phyloP scores from a whole-genome alignment of 306 rosid genomes.

The Trifolium dubium region DNA sequence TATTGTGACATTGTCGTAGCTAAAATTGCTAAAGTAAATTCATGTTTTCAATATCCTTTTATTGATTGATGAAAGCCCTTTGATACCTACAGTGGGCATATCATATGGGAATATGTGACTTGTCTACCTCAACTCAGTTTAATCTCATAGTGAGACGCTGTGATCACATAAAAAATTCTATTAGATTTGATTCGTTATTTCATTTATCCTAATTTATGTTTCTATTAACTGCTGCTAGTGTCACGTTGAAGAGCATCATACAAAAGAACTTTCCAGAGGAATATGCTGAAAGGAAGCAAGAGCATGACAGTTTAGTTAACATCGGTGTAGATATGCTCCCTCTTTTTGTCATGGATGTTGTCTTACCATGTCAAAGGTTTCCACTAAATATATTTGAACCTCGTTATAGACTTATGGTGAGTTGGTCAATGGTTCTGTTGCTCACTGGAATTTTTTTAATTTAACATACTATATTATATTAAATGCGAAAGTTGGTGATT shows the following conservation, averaged over 20 bases:
- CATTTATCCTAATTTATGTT: conserved; percentile 8
- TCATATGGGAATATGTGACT: not conserved
- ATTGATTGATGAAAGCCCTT: conserved; percentile 12
- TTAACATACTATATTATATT: conserved; percentile 21
- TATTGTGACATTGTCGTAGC: conserved; percentile 18
- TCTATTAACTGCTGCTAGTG: conserved; percentile 63
- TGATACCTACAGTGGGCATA: conserved; percentile 27
- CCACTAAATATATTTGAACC: conserved; percentile 97
- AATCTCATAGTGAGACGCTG: conserved; percentile 21
- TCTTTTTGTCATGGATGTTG: conserved; percentile 99
- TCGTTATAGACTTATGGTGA: conserved; percentile 98
- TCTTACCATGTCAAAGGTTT: conserved; percentile 89
- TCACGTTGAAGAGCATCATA: conserved; percentile 87
- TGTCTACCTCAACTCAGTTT: conserved; percentile 31
- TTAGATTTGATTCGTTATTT: conserved; percentile 10
- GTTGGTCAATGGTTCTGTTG: conserved; percentile 41
- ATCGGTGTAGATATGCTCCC: conserved; percentile 84
- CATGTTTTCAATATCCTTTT: conserved; percentile 11
- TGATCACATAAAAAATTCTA: conserved; percentile 23
- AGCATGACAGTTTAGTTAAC: conserved; percentile 68
- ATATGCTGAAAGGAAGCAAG: conserved; percentile 89
- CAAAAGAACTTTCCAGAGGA: conserved; percentile 93
- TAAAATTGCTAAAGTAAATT: conserved; percentile 31
- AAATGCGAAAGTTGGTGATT: conserved; percentile 30
- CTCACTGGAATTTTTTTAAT: not conserved